A percentile compares a stretch with the other conserved stretches of the same genome.
These are phyloP conservation scores for Fraxinus ornus DNA, from an alignment of 305 asterid species.

Conservation along the genomic window DNA sequence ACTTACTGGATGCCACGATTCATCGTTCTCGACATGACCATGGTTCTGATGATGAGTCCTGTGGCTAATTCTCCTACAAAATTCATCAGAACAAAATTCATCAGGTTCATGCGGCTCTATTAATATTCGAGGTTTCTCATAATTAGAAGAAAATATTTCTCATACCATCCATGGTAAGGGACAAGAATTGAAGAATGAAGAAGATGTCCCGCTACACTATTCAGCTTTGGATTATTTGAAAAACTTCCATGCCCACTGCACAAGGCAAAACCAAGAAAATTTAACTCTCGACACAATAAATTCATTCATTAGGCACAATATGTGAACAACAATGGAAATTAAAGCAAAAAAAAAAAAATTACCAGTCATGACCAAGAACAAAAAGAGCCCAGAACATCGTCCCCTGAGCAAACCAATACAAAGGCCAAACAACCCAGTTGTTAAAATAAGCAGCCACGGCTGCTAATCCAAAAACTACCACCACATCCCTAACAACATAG, in stretches of 20 bases:
- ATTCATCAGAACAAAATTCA: background rate
- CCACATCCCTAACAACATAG: conserved; percentile 64
- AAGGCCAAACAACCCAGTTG: conserved; percentile 65
- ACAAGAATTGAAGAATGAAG: conserved; percentile 88
- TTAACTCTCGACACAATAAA: background rate
- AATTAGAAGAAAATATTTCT: background rate
- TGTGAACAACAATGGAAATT: background rate
- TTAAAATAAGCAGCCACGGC: conserved; percentile 52
- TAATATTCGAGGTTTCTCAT: background rate
- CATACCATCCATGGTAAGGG: conserved; percentile 98
- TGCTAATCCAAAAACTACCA: conserved; percentile 50
- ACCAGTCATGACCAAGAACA: conserved; percentile 97
- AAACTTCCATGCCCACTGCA: conserved; percentile 98
- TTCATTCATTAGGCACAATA: background rate
- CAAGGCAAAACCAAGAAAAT: background rate
- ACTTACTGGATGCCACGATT: conserved; percentile 86
- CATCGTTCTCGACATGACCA: conserved; percentile 92
- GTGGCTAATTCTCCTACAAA: conserved; percentile 87
- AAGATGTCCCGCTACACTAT: conserved; percentile 74
- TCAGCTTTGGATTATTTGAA: conserved; percentile 51
- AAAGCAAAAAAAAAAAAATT: conserved; percentile 1
- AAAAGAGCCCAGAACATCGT: conserved; percentile 94
- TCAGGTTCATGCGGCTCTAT: background rate
- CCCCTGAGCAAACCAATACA: conserved; percentile 85
- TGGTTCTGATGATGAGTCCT: conserved; percentile 93